phyloP scores from a whole-genome alignment of 306 rosid genomes.

The Cicer chorassanicum region DNA sequence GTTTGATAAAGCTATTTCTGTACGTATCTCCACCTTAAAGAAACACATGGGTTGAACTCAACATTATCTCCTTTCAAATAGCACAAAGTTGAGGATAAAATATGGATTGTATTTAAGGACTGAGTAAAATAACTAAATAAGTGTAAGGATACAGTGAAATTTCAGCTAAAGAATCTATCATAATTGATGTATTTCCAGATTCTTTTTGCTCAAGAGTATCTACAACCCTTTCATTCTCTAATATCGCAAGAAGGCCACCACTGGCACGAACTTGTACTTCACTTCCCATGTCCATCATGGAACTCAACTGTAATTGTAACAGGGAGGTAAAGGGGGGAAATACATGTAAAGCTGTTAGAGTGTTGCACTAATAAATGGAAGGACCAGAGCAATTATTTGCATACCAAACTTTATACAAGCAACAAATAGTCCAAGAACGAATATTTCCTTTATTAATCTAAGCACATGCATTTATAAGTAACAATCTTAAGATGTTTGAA shows the following conservation, averaged over 20 bases:
- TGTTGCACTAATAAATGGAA: constrained; percentile 27
- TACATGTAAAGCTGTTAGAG: constrained; percentile 32
- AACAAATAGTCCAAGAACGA: constrained; percentile 32
- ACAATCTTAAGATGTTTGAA: constrained; percentile 35
- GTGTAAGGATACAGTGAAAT: constrained; percentile 81
- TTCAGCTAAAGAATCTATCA: constrained; percentile 78
- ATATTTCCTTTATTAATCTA: constrained; percentile 23
- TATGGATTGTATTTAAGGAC: constrained; percentile 37
- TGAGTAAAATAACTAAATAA: constrained; percentile 33
- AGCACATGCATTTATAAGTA: constrained; percentile 26
- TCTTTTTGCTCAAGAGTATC: constrained; percentile 85
- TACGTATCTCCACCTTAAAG: constrained; percentile 60
- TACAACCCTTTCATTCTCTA: constrained; percentile 89
- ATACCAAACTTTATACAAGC: constrained; percentile 26
- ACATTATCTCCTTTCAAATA: constrained; percentile 36
- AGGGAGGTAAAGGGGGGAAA: constrained; percentile 18
- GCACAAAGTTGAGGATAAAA: constrained; percentile 21
- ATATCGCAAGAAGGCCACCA: constrained; percentile 96
- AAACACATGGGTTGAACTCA: constrained; percentile 42
- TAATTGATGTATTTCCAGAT: constrained; percentile 72
- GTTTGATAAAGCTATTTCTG: constrained; percentile 91
- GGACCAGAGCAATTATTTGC: constrained; percentile 16
- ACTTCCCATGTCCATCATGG: constrained; percentile 97
- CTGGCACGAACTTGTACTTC: constrained; percentile 95
- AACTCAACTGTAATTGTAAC: constrained; percentile 68